Percentiles rank a stretch among this genome's conserved stretches.
phyloP scores from a whole-genome alignment of 257 asterid species.

The Osmanthus fragrans region DNA sequence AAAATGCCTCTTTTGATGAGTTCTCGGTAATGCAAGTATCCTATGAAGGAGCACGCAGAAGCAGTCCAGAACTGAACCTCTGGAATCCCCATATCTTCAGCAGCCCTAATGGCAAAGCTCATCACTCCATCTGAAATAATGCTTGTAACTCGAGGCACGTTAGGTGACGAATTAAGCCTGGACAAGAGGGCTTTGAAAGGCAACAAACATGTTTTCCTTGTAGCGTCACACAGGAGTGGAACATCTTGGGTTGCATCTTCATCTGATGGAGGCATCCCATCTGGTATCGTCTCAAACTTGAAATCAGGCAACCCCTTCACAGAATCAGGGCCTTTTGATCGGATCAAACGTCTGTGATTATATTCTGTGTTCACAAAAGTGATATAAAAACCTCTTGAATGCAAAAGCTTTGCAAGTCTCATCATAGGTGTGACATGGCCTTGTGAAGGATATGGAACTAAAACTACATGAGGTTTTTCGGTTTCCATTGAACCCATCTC shows the following conservation, averaged over 20 bases:
- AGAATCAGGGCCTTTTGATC: slow-evolving; percentile 44
- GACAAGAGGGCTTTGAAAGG: slow-evolving; percentile 39
- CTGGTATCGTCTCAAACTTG: slow-evolving; percentile 52
- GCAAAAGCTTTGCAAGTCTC: slow-evolving; percentile 48
- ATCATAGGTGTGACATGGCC: slow-evolving; percentile 57
- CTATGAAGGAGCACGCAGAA: slow-evolving; percentile 46
- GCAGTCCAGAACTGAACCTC: slow-evolving; percentile 57
- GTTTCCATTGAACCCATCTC: slow-evolving; percentile 16
- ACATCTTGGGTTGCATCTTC: slow-evolving; percentile 45
- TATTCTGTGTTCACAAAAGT: slow-evolving; percentile 57
- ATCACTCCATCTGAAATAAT: slow-evolving; percentile 49
- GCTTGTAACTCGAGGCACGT: slow-evolving; percentile 40
- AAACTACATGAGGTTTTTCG: slow-evolving; percentile 40
- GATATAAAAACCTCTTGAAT: slow-evolving; percentile 44
- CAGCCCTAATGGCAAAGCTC: slow-evolving; percentile 49
- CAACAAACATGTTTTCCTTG: slow-evolving; percentile 35
- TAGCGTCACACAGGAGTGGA: slow-evolving; percentile 25
- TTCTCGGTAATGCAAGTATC: slow-evolving; percentile 42
- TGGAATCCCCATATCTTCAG: slow-evolving; percentile 47
- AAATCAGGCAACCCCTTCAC: slow-evolving; percentile 43
- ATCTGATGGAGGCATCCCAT: slow-evolving; percentile 46
- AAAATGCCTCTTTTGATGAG: slow-evolving; percentile 34
- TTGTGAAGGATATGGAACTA: slow-evolving; percentile 55
- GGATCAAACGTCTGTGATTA: slow-evolving; percentile 46
- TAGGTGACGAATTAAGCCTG: slow-evolving; percentile 28